These are phyloP conservation scores for Hypoxylon intermedium DNA, from an alignment of 495 filamentous ascomycete genomes.

Conservation along the genomic window DNA sequence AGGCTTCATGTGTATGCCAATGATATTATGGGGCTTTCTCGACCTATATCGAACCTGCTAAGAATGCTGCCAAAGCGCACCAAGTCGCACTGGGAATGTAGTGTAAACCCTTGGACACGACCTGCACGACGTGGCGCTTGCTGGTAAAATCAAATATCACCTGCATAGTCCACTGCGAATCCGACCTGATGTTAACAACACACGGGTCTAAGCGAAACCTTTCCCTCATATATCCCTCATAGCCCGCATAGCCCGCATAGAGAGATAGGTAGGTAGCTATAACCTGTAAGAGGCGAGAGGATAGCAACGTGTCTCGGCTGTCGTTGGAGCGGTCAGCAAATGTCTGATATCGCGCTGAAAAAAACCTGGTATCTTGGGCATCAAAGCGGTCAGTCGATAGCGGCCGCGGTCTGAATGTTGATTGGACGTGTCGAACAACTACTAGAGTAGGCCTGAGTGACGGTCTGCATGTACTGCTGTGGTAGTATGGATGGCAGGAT, in stretches of 20 bases:
- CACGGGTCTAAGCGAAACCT: no score
- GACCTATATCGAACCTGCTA: slow-evolving; percentile 4
- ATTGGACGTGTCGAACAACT: slow-evolving; percentile 20
- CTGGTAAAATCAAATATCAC: no score
- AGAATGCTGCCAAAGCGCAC: no score
- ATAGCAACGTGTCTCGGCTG: slow-evolving; percentile 27
- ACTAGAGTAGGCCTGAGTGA: slow-evolving; percentile 9
- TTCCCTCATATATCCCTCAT: no score
- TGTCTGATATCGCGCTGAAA: slow-evolving; percentile 8
- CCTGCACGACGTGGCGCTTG: no score
- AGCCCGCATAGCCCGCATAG: no score
- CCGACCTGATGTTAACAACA: no score
- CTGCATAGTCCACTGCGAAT: no score
- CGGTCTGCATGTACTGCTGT: slow-evolving; percentile 3
- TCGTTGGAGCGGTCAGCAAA: slow-evolving; percentile 27
- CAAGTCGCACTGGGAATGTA: no score
- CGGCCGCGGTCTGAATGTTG: slow-evolving; percentile 3
- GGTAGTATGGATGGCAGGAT: slow-evolving; percentile 19
- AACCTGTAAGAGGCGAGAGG: slow-evolving; percentile 25
- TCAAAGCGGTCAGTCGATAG: slow-evolving; percentile 24
- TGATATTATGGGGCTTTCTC: slow-evolving; percentile 5
- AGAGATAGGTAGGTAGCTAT: slow-evolving; percentile 12
- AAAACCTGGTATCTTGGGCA: slow-evolving; percentile 14
- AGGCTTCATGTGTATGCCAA: slow-evolving; percentile 8
- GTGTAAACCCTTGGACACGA: no score